Evolutionary conservation across 371 early-diverging fungal genomes (phyloP).

Genomic region (Entomophthora muscae): DNA sequence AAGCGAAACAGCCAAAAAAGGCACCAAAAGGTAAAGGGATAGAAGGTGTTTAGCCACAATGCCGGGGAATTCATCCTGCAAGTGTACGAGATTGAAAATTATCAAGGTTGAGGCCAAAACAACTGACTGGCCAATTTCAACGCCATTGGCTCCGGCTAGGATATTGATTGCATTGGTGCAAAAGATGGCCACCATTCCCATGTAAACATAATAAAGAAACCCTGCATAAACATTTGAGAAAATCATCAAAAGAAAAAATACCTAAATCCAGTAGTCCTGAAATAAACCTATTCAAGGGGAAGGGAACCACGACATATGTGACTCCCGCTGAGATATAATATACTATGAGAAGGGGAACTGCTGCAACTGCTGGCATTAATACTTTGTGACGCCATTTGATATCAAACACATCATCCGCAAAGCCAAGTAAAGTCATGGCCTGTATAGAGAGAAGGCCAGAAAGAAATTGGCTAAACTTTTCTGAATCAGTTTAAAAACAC

Average conservation of each 20-base stretch:
- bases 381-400: constrained; percentile 93
- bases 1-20: constrained; percentile 68
- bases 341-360: constrained; percentile 82
- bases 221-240: constrained; percentile 24
- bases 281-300: constrained; percentile 50
- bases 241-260: constrained; percentile 15
- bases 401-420: constrained; percentile 94
- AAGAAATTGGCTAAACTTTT: constrained; percentile 74
- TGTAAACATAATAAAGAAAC: constrained; percentile 78
- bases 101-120: constrained; percentile 59
- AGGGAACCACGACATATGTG: constrained; percentile 73
- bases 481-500: too few relatives aligned
- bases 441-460: constrained; percentile 75
- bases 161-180: constrained; percentile 97
- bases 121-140: constrained; percentile 86
- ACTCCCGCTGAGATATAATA: constrained; percentile 80
- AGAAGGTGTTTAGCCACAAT: constrained; percentile 57
- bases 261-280: constrained; percentile 68
- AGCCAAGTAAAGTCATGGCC: constrained; percentile 91
- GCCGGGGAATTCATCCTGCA: constrained; percentile 22
- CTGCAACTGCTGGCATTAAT: constrained; percentile 82
- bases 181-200: constrained; percentile 74
- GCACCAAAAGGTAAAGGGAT: constrained; percentile 75
- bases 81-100: constrained; percentile 26
- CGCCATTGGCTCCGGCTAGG: constrained; percentile 94